Base-by-base conservation (phyloP, 2,329 filamentous ascomycete genomes). In the Diatrype stigma region DNA sequence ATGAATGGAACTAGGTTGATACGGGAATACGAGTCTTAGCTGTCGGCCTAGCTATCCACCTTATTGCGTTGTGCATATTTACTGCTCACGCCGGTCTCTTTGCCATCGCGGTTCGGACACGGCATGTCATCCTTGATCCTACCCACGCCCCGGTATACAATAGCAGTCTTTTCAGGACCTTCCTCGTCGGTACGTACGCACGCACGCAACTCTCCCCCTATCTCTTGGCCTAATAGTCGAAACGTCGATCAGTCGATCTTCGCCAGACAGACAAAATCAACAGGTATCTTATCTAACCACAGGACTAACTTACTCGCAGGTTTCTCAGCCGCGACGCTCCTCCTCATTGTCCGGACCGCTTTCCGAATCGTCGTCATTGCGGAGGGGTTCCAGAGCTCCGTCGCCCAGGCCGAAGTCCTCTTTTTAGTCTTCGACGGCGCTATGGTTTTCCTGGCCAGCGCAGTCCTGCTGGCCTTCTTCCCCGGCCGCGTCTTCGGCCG, bases 1-100 rank as follows among this genome's bases (percentile, higher is more conserved):
- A 34, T 23, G 12, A 48, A 6, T 12, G 10, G 6, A 42, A 14
- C 2, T n/a, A 67, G 63, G 40, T 61, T 47, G 44, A 58, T 14
- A 56, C 47, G 19, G 65, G 75, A 10, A 52, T 67, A 26, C 64
- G 63, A 22, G 63, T 80, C 12, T 60, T 76, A n/a, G 63, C 75
- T 6, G 70, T 65, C 2, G 77, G 77, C 7, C 56, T 80, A 12
- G 71, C 63, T 2, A 61, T 80, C 19, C 77, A 79, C 52, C 60
- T 72, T 2, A 50, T 64, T 5, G 67, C 71, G 4, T 61, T 80
- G 10, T 45, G 71, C 26, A 56, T 69, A 11, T 75, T 74, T 50
- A 63, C 72, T 17, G 62, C 58, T 21, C 19, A 63, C 65, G 49
- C 73, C 69, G 51, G 67, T 68, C 46, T 75, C 55, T 76, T 78